phyloP scores from a whole-genome alignment of 306 rosid species.

The Hippophae tibetana region DNA sequence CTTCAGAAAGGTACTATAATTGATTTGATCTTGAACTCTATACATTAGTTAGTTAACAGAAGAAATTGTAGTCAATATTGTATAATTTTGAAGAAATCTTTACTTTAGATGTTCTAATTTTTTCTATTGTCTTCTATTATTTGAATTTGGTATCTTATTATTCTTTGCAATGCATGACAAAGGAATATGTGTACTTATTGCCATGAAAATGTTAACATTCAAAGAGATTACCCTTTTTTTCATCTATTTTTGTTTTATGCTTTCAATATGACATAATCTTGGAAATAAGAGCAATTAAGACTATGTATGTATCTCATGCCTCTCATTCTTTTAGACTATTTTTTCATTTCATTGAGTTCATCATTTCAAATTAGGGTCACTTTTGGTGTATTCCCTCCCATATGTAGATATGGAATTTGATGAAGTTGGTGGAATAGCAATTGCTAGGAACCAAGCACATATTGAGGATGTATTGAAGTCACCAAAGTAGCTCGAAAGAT shows the following conservation, averaged over 20 bases:
- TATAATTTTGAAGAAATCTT: too few relatives aligned
- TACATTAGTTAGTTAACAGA: too few relatives aligned
- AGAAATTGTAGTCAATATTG: too few relatives aligned
- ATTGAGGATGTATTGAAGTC: slow-evolving; percentile 69
- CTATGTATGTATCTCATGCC: slow-evolving; percentile 54
- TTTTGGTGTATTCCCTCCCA: not conserved
- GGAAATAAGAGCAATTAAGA: slow-evolving; percentile 92
- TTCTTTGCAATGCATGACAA: too few relatives aligned
- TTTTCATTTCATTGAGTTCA: not conserved
- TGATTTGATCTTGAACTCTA: too few relatives aligned
- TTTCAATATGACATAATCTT: slow-evolving; percentile 62
- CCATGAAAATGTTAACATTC: not conserved
- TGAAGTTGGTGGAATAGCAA: slow-evolving; percentile 69
- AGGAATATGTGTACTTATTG: too few relatives aligned
- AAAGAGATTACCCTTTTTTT: slow-evolving; percentile 9
- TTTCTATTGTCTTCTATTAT: too few relatives aligned
- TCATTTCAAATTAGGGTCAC: slow-evolving; percentile 3
- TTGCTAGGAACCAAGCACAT: slow-evolving; percentile 74
- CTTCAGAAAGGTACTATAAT: too few relatives aligned
- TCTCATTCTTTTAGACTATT: not conserved
- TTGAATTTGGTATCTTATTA: too few relatives aligned
- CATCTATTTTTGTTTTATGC: slow-evolving; percentile 1
- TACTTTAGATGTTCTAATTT: too few relatives aligned
- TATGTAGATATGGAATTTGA: slow-evolving; percentile 69
- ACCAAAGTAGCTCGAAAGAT: slow-evolving; percentile 47